phyloP scores from a whole-genome alignment of 148 eudicot species.

The Chenopodium berlandieri region DNA sequence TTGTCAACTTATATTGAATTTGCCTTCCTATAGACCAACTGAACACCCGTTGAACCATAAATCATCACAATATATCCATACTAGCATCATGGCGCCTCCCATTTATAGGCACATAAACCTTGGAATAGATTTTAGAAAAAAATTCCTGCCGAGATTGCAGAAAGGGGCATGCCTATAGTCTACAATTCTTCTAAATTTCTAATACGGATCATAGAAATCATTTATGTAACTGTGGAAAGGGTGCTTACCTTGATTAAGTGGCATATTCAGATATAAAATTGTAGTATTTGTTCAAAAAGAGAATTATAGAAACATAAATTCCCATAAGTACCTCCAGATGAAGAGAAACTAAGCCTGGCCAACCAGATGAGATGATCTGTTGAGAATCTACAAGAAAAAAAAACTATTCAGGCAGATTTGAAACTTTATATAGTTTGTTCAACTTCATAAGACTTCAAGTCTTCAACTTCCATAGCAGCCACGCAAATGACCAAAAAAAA shows the following conservation, averaged over 20 bases:
- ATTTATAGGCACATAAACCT: background rate
- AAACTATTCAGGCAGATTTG: background rate
- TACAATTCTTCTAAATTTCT: background rate
- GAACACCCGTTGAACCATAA: background rate
- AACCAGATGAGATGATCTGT: conserved; percentile 70
- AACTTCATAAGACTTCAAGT: background rate
- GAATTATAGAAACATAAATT: background rate
- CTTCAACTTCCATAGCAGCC: background rate
- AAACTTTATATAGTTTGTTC: background rate
- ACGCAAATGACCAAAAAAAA: background rate
- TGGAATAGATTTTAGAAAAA: background rate
- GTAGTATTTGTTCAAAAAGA: background rate
- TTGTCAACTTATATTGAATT: background rate
- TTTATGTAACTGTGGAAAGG: background rate
- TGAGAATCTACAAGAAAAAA: conserved; percentile 53
- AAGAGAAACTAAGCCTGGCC: conserved; percentile 79
- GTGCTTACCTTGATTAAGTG: background rate
- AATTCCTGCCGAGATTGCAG: background rate
- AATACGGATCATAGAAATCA: background rate
- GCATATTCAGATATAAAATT: background rate
- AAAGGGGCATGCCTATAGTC: background rate
- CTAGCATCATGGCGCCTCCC: background rate
- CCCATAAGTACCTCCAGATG: conserved; percentile 59
- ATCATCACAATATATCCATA: background rate
- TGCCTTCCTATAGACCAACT: background rate